phyloP scores from a whole-genome alignment of 805 yeast genomes.

The Nakazawaea ambrosiae region DNA sequence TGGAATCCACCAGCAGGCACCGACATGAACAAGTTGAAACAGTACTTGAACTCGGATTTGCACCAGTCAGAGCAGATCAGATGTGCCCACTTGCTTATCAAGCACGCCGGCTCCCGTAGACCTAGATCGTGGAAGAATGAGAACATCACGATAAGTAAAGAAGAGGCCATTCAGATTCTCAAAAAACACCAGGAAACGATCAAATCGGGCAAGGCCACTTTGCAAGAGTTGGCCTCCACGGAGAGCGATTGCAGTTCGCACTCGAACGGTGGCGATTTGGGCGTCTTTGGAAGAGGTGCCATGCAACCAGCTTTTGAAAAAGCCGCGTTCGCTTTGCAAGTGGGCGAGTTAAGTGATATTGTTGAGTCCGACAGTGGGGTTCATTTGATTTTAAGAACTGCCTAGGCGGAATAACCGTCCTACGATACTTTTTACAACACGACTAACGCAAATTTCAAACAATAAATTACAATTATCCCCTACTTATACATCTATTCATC shows the following conservation, averaged over 20 bases:
- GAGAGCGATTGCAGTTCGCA: slow-evolving; percentile 90
- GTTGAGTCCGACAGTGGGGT: slow-evolving; percentile 90
- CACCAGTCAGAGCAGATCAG: slow-evolving; percentile 63
- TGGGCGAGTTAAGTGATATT: slow-evolving; percentile 77
- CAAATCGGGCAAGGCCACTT: slow-evolving; percentile 54
- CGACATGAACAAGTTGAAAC: slow-evolving; percentile 49
- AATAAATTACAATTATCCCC: not conserved
- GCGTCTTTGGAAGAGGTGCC: slow-evolving; percentile 79
- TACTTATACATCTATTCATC: slow-evolving; percentile 4
- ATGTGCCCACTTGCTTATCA: slow-evolving; percentile 75
- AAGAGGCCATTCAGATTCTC: slow-evolving; percentile 69
- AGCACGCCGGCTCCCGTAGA: slow-evolving; percentile 77
- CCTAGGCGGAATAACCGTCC: slow-evolving; percentile 32
- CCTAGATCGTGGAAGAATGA: slow-evolving; percentile 89
- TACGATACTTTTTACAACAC: too few species aligned
- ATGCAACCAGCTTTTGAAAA: slow-evolving; percentile 96
- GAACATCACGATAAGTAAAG: slow-evolving; percentile 69
- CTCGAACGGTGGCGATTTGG: slow-evolving; percentile 86
- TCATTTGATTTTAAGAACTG: slow-evolving; percentile 83
- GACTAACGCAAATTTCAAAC: too few species aligned
- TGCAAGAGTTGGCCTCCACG: slow-evolving; percentile 68
- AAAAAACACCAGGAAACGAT: slow-evolving; percentile 51
- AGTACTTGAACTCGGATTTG: slow-evolving; percentile 40
- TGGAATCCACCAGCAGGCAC: slow-evolving; percentile 94
- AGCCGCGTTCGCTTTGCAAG: slow-evolving; percentile 73